Conservation (phyloP, 371 early-diverging fungal species). For the Mycotypha africana region DNA sequence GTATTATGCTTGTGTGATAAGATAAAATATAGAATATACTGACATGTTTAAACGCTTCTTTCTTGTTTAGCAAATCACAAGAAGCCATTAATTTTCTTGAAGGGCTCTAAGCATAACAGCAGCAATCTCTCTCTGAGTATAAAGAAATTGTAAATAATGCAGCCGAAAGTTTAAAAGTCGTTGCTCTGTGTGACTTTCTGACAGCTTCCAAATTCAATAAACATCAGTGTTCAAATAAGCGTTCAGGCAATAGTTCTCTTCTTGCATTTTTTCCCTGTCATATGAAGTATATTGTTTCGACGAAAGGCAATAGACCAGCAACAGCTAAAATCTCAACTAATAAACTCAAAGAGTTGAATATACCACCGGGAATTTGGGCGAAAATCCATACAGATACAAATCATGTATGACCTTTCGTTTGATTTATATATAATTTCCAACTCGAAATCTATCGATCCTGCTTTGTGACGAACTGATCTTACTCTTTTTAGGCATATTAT, state of each 20-base stretch:
- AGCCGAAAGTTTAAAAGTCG: too few species aligned
- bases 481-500: slow-evolving; percentile 17
- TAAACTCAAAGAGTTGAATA: slow-evolving; percentile 3
- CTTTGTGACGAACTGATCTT: neutral
- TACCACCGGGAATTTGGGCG: slow-evolving; percentile 19
- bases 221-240: too few species aligned
- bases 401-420: neutral
- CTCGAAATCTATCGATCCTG: neutral
- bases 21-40: slow-evolving; percentile 15
- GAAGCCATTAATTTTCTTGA: slow-evolving; percentile 1
- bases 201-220: too few species aligned
- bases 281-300: slow-evolving; percentile 7
- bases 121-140: too few species aligned
- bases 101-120: too few species aligned
- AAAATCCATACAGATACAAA: slow-evolving; percentile 1
- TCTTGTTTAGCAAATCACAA: slow-evolving; percentile 5
- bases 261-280: neutral
- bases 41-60: too few species aligned
- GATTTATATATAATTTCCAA: neutral
- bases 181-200: too few species aligned
- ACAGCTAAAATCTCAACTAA: slow-evolving; percentile 19
- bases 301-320: slow-evolving; percentile 9
- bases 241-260: too few species aligned
- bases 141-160: too few species aligned
- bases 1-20: slow-evolving; percentile 9